Conservation (phyloP, 1,284 basidiomycete species). For the Thelephora terrestris region DNA sequence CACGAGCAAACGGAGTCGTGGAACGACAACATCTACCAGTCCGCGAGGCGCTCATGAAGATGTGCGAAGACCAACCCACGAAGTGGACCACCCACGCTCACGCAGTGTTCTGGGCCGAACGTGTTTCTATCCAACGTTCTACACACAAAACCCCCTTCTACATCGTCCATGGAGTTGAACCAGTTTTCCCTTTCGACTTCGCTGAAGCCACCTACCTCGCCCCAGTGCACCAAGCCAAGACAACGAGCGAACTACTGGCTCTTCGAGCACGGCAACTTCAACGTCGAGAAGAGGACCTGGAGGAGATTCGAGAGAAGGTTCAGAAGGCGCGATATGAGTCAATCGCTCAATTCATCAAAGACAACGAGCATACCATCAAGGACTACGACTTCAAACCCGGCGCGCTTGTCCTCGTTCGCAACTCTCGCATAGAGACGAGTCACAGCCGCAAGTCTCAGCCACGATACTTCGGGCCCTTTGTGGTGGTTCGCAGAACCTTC, state of each 20-base stretch:
- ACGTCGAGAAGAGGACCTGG: conserved; percentile 9
- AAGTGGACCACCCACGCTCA: conserved; percentile 17
- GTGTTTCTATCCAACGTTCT: conserved; percentile 14
- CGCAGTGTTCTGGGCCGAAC: conserved; percentile 12
- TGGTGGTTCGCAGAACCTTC: not conserved
- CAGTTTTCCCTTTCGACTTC: conserved; percentile 23
- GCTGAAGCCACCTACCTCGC: conserved; percentile 22
- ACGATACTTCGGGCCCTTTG: not conserved
- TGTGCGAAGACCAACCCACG: conserved; percentile 11
- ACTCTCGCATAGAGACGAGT: not conserved
- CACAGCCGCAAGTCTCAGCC: not conserved
- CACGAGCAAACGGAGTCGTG: no score
- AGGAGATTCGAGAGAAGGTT: conserved; percentile 9
- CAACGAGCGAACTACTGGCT: conserved; percentile 17
- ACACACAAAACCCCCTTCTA: conserved; percentile 26
- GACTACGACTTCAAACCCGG: conserved; percentile 27
- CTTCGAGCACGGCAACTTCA: conserved; percentile 16
- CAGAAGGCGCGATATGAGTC: conserved; percentile 10
- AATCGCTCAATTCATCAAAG: conserved; percentile 17
- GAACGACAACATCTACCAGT: conserved; percentile 21
- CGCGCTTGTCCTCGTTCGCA: no score
- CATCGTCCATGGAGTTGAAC: conserved; percentile 23
- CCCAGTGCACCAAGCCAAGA: conserved; percentile 15
- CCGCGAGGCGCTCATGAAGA: conserved; percentile 14
- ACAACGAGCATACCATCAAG: conserved; percentile 14